A percentile compares a stretch with the other conserved stretches of the same genome.
Conservation (phyloP, 2,329 filamentous ascomycete genomes). For the Diaporthe amygdali region DNA sequence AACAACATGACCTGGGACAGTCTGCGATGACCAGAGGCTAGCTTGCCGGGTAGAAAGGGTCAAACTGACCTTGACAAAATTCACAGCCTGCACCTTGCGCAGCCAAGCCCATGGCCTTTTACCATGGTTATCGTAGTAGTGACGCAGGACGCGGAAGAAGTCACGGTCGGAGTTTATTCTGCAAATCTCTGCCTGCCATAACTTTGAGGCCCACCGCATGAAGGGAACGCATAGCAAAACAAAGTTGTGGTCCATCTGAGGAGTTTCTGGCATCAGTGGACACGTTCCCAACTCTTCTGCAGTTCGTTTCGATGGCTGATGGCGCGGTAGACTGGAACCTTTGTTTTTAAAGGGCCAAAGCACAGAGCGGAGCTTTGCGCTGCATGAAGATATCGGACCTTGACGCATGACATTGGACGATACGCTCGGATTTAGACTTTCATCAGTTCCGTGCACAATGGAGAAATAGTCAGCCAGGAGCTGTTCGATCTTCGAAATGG, state of each 20-base stretch:
- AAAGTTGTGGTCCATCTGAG: conserved; percentile 22
- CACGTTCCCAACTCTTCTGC: background rate
- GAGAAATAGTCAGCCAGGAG: background rate
- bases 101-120: conserved; percentile 25
- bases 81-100: background rate
- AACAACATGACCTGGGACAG: too few relatives aligned
- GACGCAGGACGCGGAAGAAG: conserved; percentile 28
- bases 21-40: too few relatives aligned
- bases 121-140: conserved; percentile 21
- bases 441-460: background rate
- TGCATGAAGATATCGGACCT: too few relatives aligned
- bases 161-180: conserved; percentile 29
- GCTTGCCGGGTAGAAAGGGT: too few relatives aligned
- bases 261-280: background rate
- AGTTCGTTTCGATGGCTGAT: background rate
- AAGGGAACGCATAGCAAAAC: conserved; percentile 28
- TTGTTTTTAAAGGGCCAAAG: background rate
- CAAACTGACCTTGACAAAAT: conserved; percentile 17
- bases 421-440: background rate
- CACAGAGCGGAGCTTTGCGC: background rate
- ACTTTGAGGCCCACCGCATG: conserved; percentile 19
- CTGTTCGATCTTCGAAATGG: background rate
- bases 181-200: conserved; percentile 30
- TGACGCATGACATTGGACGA: background rate
- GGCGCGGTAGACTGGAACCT: background rate